These are phyloP conservation scores for Mesotaenium endlicherianum DNA, from an alignment of 139 green algal genomes.

Conservation along the genomic window DNA sequence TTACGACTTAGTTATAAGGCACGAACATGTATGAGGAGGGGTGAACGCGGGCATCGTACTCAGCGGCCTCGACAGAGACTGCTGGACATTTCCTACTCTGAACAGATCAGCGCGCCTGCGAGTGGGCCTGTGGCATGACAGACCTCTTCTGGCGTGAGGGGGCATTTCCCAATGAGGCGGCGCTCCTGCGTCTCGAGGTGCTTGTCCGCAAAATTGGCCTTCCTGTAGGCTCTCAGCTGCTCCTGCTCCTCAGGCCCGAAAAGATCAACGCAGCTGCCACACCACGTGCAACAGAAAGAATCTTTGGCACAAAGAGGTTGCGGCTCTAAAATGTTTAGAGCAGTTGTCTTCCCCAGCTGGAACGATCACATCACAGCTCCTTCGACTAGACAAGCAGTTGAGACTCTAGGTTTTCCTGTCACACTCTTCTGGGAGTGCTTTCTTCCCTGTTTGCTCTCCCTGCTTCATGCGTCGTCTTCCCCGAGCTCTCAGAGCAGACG, in stretches of 20 bases:
- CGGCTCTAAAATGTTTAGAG: no score
- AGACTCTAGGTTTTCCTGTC: not conserved
- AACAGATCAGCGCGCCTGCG: no score
- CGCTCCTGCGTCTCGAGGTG: not conserved
- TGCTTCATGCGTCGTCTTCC: no score
- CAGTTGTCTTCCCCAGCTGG: no score
- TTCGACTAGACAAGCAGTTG: not conserved
- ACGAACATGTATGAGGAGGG: no score
- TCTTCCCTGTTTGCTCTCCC: not conserved
- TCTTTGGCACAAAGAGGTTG: not conserved
- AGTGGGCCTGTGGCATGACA: not conserved
- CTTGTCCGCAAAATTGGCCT: conserved; percentile 31
- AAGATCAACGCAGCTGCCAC: conserved; percentile 26
- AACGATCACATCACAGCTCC: not conserved
- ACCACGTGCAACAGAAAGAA: not conserved
- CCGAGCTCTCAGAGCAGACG: no score
- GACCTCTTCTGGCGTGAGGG: conserved; percentile 36
- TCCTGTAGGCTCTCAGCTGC: not conserved
- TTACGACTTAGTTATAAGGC: no score
- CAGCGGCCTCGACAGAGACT: no score
- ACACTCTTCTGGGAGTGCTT: not conserved
- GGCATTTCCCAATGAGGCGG: conserved; percentile 27
- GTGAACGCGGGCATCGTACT: no score
- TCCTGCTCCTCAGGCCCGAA: conserved; percentile 19
- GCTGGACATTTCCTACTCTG: no score